A percentile compares a stretch with the other conserved stretches of the same genome.
Conservation (phyloP, 257 asterid genomes). For the Petunia secreta region DNA sequence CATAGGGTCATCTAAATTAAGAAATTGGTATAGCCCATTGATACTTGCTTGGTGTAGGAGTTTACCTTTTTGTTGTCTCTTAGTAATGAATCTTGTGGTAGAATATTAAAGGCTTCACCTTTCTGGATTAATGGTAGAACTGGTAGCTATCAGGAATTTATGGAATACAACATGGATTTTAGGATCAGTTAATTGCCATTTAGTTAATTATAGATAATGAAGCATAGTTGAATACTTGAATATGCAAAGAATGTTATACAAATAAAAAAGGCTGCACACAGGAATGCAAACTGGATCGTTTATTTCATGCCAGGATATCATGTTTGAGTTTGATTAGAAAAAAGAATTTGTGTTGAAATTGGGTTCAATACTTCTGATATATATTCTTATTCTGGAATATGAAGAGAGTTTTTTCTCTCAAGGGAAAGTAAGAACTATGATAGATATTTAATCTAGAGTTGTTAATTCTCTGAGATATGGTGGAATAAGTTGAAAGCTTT, state of each 20-base stretch:
- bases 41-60: too few species aligned
- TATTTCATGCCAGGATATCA: background rate
- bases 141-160: background rate
- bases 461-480: background rate
- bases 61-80: too few species aligned
- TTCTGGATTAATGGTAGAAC: background rate
- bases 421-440: background rate
- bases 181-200: background rate
- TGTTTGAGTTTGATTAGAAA: conserved; percentile 15
- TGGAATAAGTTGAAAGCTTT: conserved; percentile 8
- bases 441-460: conserved; percentile 8
- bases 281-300: background rate
- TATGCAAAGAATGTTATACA: background rate
- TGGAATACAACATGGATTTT: background rate
- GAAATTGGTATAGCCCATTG: too few species aligned
- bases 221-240: background rate
- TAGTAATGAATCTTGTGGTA: too few species aligned
- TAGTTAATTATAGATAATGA: conserved; percentile 1
- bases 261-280: background rate
- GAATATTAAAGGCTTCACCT: too few species aligned
- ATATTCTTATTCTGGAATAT: conserved; percentile 1
- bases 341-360: background rate
- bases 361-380: background rate
- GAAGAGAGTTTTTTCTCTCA: background rate
- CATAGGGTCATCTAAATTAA: too few species aligned